Evolutionary conservation across 345 rosid species (phyloP), one percentile per base, ranked within the genome.

Genomic region (Camelina sativa): DNA sequence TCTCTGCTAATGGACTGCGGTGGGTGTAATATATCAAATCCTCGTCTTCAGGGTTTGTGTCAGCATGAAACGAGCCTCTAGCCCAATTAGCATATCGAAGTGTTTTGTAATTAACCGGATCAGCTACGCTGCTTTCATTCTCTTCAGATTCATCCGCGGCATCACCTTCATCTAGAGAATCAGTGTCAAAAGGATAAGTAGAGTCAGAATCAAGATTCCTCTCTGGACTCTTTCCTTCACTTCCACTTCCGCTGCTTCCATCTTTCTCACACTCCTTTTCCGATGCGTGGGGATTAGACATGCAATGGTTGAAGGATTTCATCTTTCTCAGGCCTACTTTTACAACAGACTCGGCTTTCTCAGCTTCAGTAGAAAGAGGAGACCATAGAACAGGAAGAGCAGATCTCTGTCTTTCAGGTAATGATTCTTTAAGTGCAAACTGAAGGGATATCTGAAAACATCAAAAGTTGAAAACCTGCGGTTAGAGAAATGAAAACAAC

Each of bases 301-400:
- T 93, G 69, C 87, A 91, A 54, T 81, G 85, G 0, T 91, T 91
- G 63, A 91, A 89, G 5, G 89, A 81, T 76, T 91, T 94, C 43
- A 94, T 95, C 85, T 85, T 91, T 72, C 93, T 85, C 46, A 94
- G 84, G 56, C 98, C 93, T 15, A 91, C 92, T 87, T 94, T 94
- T 2, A 94, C 85, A 46, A 89, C 95, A 73, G 96, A 91, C 82
- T 94, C 96, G 13, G 88, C 84, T 80, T 88, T 90, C 57, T 85
- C 97, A 8, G 82, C 77, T 59, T 91, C 96, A 40, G 81, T 86
- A 1, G 82, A 70, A 12, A 67, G 85, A 25, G 86, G 82, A 23
- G 95, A 84, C 8, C 80, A 89, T 53, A 82, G 67, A 52, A 83
- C 65, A 65, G 96, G 82, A 55, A 80, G 76, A 56, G 76, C 54